Percentiles rank a stretch among this genome's conserved stretches.
Conservation (phyloP, 1,139 yeast genomes). For the Sugiyamaella grinbergsii region DNA sequence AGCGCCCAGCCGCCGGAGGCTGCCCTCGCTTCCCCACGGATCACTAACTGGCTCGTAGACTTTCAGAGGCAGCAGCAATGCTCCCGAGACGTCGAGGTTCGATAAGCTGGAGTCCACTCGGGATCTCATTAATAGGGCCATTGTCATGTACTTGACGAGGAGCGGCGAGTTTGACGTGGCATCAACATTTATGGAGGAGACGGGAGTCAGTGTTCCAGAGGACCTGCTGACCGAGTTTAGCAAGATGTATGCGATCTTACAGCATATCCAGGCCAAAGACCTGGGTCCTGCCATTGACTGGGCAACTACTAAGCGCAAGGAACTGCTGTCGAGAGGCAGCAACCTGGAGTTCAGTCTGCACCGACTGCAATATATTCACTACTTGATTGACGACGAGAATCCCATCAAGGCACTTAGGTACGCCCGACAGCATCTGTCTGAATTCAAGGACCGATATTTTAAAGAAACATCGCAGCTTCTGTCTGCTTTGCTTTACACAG, state of each 20-base stretch:
- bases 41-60: conserved; percentile 27
- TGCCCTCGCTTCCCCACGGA: neutral
- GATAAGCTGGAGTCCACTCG: conserved; percentile 12
- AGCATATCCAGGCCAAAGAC: conserved; percentile 37
- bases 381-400: conserved; percentile 37
- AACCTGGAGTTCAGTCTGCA: conserved; percentile 66
- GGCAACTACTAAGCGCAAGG: conserved; percentile 43
- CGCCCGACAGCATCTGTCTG: conserved; percentile 56
- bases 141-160: conserved; percentile 49
- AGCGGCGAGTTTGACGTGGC: conserved; percentile 49
- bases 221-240: conserved; percentile 43
- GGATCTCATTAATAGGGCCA: conserved; percentile 40
- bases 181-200: conserved; percentile 40
- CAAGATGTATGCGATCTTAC: conserved; percentile 44
- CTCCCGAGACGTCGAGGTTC: conserved; percentile 25
- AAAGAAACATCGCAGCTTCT: conserved; percentile 58
- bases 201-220: conserved; percentile 39
- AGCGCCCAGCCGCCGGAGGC: neutral
- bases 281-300: conserved; percentile 48
- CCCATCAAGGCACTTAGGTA: conserved; percentile 52
- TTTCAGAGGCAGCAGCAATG: conserved; percentile 35
- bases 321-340: conserved; percentile 39
- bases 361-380: conserved; percentile 53
- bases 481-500: conserved; percentile 50
- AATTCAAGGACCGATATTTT: conserved; percentile 47